phyloP scores from a whole-genome alignment of 495 filamentous ascomycete species.

The Margaritispora aquatica region DNA sequence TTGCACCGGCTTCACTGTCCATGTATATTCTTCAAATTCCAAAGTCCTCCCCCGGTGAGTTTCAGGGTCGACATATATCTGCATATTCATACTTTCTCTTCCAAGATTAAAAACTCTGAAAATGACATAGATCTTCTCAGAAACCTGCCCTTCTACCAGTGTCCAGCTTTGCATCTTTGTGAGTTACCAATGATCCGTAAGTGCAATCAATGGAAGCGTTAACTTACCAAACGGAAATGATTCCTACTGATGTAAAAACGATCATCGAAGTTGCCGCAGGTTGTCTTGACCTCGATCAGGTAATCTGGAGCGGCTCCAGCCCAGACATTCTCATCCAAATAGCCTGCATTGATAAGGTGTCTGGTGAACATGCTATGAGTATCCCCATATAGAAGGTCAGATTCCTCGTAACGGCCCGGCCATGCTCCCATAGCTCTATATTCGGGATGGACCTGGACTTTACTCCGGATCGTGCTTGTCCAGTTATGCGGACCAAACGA shows the following conservation, averaged over 20 bases:
- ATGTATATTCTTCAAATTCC: not conserved
- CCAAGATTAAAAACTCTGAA: slow-evolving; percentile 36
- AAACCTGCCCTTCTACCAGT: slow-evolving; percentile 19
- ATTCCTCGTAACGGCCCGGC: slow-evolving; percentile 6
- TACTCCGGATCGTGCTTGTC: slow-evolving; percentile 36
- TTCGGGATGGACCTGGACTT: slow-evolving; percentile 28
- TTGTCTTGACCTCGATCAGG: slow-evolving; percentile 45
- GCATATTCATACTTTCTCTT: slow-evolving; percentile 25
- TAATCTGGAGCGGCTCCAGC: slow-evolving; percentile 25
- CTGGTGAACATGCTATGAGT: slow-evolving; percentile 20
- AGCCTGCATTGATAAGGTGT: slow-evolving; percentile 29
- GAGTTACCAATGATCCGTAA: not conserved
- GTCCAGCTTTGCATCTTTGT: slow-evolving; percentile 5
- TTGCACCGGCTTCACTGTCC: not conserved
- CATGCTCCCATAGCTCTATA: slow-evolving; percentile 33
- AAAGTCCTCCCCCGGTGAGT: not conserved
- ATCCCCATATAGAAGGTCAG: slow-evolving; percentile 11
- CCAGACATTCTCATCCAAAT: slow-evolving; percentile 27
- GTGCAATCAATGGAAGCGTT: not conserved
- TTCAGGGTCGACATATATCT: slow-evolving; percentile 35
- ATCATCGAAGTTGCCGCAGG: slow-evolving; percentile 28
- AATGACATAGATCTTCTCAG: slow-evolving; percentile 31
- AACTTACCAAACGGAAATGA: slow-evolving; percentile 33
- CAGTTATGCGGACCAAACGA: slow-evolving; percentile 32
- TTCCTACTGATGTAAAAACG: slow-evolving; percentile 38